Base-by-base conservation (phyloP, 306 rosid genomes). In the Prinsepia uniflora region DNA sequence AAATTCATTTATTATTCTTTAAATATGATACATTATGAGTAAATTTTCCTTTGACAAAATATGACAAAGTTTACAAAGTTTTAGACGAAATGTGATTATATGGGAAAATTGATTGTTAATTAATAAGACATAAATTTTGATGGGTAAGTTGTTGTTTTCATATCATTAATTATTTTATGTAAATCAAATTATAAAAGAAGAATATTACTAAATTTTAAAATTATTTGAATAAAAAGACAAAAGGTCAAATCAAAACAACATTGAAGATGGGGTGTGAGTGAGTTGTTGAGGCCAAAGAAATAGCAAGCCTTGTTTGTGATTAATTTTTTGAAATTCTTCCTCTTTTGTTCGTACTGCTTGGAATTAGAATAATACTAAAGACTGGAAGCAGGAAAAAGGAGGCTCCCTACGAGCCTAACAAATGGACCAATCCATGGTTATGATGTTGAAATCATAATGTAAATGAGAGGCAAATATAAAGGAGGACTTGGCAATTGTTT, bases 361-460 rank as follows among this genome's bases (percentile, higher is more conserved):
- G 14, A 52, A 42, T 4, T 68, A 24, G 39, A 64, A 64, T 34
- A 64, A 64, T 34, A 18, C 22, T 20, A 30, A 30, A 53, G 45
- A 74, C 71, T 10, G 44, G 15, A 17, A 52, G 52, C n/a, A 11
- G 14, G 52, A 43, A 70, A 56, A 70, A 40, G 5, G 6, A 1
- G 43, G 36, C 4, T 20, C 11, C 48, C 2, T 2, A 0, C 30
- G 30, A 24, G 1, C 30, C 30, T 40, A 68, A 11, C 19, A 53
- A 50, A 53, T 18, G 58, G 58, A 19, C 58, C 58, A 18, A 53
- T 52, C 30, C 30, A 24, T 24, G 63, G 49, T 53, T 13, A 53
- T 53, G 48, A 70, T 56, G 65, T 22, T 22, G 74, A n/a, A 70
- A 70, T 57, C 20, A 63, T 43, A 18, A 24, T 56, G 63, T 22